Percentiles rank a stretch among this genome's conserved stretches.
phyloP scores from a whole-genome alignment of 805 yeast species.

The Candida vaughaniae region DNA sequence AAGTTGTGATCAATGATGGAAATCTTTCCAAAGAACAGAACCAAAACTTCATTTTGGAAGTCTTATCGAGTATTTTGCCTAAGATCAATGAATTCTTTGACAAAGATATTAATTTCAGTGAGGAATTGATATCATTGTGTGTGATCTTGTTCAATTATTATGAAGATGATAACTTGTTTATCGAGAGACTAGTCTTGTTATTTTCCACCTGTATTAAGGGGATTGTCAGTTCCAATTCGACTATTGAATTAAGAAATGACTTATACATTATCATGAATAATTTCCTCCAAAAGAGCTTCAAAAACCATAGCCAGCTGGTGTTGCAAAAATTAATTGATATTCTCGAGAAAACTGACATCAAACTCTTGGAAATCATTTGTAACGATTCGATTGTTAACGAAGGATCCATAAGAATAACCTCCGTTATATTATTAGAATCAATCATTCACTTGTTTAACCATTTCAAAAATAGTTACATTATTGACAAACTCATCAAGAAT shows the following conservation, averaged over 20 bases:
- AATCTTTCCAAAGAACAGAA: slow-evolving; percentile 40
- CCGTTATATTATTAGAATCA: slow-evolving; percentile 72
- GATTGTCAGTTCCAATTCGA: slow-evolving; percentile 65
- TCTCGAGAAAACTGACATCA: slow-evolving; percentile 57
- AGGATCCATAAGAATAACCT: slow-evolving; percentile 71
- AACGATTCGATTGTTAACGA: slow-evolving; percentile 80
- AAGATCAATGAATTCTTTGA: slow-evolving; percentile 74
- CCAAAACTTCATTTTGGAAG: slow-evolving; percentile 64
- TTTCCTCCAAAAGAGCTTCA: slow-evolving; percentile 53
- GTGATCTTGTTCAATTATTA: slow-evolving; percentile 66
- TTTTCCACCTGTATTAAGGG: slow-evolving; percentile 77
- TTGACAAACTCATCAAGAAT: slow-evolving; percentile 60
- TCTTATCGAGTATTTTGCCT: slow-evolving; percentile 74
- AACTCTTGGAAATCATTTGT: slow-evolving; percentile 62
- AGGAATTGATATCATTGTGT: slow-evolving; percentile 72
- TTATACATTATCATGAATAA: slow-evolving; percentile 71
- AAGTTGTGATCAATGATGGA: slow-evolving; percentile 65
- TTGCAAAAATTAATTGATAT: slow-evolving; percentile 51
- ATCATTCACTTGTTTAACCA: slow-evolving; percentile 53
- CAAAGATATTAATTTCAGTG: slow-evolving; percentile 60
- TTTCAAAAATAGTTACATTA: slow-evolving; percentile 54
- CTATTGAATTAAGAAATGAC: slow-evolving; percentile 70
- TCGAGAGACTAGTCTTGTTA: slow-evolving; percentile 60
- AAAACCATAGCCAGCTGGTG: slow-evolving; percentile 30
- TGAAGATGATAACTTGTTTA: slow-evolving; percentile 21